Conservation (phyloP, 1,284 basidiomycete species). For the Papiliotrema nemorosa region DNA sequence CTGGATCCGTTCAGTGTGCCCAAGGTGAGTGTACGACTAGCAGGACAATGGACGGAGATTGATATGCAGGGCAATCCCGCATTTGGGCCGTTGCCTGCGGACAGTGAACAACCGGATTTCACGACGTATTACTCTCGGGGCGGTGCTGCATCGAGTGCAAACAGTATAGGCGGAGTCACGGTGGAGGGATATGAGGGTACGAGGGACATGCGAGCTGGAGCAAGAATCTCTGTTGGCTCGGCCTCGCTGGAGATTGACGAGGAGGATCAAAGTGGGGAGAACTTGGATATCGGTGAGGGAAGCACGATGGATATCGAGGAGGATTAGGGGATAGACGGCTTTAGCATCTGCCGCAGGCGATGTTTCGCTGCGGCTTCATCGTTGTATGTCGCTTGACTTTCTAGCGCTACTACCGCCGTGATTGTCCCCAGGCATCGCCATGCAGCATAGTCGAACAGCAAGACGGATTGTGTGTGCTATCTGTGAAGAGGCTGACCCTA, state of each 20-base stretch:
- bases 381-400: no score
- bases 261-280: constrained; percentile 5
- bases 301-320: constrained; percentile 42
- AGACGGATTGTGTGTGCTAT: no score
- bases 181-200: background rate
- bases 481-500: no score
- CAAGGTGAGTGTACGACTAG: constrained; percentile 15
- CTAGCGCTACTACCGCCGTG: no score
- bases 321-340: constrained; percentile 22
- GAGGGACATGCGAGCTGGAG: background rate
- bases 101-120: constrained; percentile 24
- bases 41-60: background rate
- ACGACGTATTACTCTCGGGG: constrained; percentile 27
- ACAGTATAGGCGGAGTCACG: background rate
- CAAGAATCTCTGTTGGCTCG: background rate
- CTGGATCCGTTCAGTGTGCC: constrained; percentile 45
- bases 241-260: constrained; percentile 1
- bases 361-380: no score
- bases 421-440: no score
- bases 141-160: constrained; percentile 3
- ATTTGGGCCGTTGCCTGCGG: constrained; percentile 37
- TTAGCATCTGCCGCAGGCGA: no score
- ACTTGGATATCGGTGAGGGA: constrained; percentile 20
- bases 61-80: constrained; percentile 29
- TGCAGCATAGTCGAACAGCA: no score